These are phyloP conservation scores for Geranium brycei DNA, from an alignment of 345 rosid species.

Conservation along the genomic window DNA sequence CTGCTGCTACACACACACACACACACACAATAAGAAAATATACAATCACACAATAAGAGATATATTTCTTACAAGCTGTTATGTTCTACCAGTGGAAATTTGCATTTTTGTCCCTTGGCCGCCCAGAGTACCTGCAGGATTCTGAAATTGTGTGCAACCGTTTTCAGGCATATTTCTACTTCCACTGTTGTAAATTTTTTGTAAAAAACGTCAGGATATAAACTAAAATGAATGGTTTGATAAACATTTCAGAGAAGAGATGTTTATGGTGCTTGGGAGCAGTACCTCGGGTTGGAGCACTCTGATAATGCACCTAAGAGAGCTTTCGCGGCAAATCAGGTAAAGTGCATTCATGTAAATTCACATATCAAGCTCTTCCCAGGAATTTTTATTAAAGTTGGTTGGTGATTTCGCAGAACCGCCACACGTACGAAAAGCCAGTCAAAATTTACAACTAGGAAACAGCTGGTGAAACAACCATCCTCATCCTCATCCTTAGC, in stretches of 20 bases:
- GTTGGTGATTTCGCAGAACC: constrained; percentile 29
- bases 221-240: not conserved
- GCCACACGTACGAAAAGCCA: constrained; percentile 46
- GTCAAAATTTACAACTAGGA: constrained; percentile 48
- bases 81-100: constrained; percentile 61
- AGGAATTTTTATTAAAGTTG: not conserved
- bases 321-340: constrained; percentile 72
- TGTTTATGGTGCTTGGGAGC: constrained; percentile 84
- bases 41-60: not conserved
- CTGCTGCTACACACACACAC: not conserved
- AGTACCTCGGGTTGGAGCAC: constrained; percentile 89
- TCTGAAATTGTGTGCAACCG: constrained; percentile 59
- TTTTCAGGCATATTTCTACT: constrained; percentile 45
- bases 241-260: constrained; percentile 37
- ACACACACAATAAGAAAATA: not conserved
- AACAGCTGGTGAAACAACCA: constrained; percentile 7
- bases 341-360: constrained; percentile 2
- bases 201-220: constrained; percentile 5
- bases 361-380: not conserved
- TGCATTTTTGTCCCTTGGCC: constrained; percentile 81
- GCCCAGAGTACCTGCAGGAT: constrained; percentile 77
- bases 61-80: not conserved
- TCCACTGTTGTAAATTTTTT: not conserved
- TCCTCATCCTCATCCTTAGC: not conserved
- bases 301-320: constrained; percentile 71